Evolutionary conservation across 2,329 filamentous ascomycete genomes (phyloP), one percentile per base, ranked within the genome.

Genomic region (Polychaeton citri): DNA sequence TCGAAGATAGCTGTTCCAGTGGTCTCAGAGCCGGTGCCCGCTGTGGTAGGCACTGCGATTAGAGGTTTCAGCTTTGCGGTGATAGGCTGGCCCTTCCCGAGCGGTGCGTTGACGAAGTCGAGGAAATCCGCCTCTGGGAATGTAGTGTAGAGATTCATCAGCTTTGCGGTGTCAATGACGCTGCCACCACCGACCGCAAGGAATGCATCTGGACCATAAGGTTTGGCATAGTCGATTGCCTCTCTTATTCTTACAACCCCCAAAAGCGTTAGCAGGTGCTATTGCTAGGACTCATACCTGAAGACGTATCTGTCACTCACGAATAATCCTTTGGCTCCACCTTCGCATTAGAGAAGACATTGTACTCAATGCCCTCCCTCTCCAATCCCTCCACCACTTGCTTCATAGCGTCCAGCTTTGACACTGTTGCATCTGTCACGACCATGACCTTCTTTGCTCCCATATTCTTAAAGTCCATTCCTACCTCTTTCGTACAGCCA

Each of bases 1-100:
- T 98, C 90, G 58, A 98, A 98, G 61, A 98, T 98, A 35, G 92
- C 92, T 0, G 90, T 98, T 15, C 90, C 92, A 0, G 90, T 98
- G 1, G 90, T 98, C 62, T 98, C 90, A 37, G 83, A 90, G 3
- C 84, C 84, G 0, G 84, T 92, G 30, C 84, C 84, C 6, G 85
- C 83, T 0, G 84, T 92, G 1, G 84, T 93, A 1, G 84, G 84
- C 5, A 92, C 74, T 21, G 84, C 85, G 32, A 93, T 76, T 7
- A 93, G 69, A 2, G 85, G 85, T 47, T 72, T 76, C 10, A 92
- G 67, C 30, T 74, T 70, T 38, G 72, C 74, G 19, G 74, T 74
- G 40, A 92, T 80, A 0, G 84, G 83, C 17, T 74, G 62, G 3
- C 90, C 90, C 43, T 81, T 85, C 40, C 90, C 90, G 0, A 96